These are phyloP conservation scores for Proteromonas lacertae DNA, from an alignment of 352 stramenopile genomes.

Conservation along the genomic window DNA sequence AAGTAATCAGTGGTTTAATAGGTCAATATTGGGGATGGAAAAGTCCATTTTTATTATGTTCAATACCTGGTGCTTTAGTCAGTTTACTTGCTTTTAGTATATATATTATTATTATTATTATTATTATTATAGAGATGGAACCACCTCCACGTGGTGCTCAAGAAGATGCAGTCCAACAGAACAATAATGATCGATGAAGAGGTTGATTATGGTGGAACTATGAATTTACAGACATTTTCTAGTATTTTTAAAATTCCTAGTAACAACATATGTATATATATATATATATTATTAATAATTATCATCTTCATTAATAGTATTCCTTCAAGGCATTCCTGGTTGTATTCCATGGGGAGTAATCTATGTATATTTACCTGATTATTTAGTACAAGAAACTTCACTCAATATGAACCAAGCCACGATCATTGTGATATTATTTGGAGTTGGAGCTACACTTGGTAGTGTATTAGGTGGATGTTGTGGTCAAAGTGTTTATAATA, in stretches of 20 bases:
- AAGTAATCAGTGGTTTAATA: background rate
- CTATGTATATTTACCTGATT: constrained; percentile 23
- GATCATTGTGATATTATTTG: constrained; percentile 16
- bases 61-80: background rate
- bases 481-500: constrained; percentile 9
- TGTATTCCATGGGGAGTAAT: constrained; percentile 19
- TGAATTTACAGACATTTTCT: too few species aligned
- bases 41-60: background rate
- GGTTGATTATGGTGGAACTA: too few species aligned
- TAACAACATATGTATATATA: background rate
- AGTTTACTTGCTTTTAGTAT: too few species aligned
- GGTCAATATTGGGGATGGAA: background rate
- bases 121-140: background rate
- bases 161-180: background rate
- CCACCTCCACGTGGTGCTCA: background rate
- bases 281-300: constrained; percentile 8
- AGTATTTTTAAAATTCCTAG: background rate
- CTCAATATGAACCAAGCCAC: constrained; percentile 17
- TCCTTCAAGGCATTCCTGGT: constrained; percentile 18
- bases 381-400: constrained; percentile 15
- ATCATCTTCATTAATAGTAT: constrained; percentile 13
- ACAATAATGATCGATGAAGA: too few species aligned
- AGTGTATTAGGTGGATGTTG: constrained; percentile 15
- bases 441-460: constrained; percentile 13
- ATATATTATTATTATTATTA: too few species aligned